Base-by-base conservation (phyloP, 179 eudicot genomes). In the Beta macrorhiza region DNA sequence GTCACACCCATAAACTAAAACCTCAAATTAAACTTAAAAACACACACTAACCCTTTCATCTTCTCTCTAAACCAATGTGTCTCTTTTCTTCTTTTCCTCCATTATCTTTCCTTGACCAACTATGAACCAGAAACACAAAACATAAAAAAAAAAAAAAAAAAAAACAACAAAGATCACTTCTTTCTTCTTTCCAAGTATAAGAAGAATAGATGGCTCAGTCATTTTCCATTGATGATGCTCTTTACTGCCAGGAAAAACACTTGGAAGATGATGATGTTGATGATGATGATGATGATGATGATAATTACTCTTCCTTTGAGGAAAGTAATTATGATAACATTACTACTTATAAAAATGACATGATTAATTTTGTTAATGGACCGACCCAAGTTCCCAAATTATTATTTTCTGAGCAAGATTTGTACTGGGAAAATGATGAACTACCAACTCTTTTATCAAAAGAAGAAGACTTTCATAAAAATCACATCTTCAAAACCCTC, bases 221-320 rank as follows among this genome's bases (percentile, higher is more conserved):
- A 19, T n/a, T 77, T 47, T 4, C 59, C 71, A 58, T 78, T 56
- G 67, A 56, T 70, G 81, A 82, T 63, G 81, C 59, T 5, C 77
- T 82, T 20, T 82, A 72, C 32, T 82, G 85, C 49, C 76, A 82
- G 71, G 85, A 82, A 73, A 81, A 82, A 29, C 67, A 82, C 53
- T 67, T 56, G 75, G 81, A 78, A 55, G 81, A 55, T 20, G 76
- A 62, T 75, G 63, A 69, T 75, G 20, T 45, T 13, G 37, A 29
- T 49, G 17, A 62, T n/a, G 53, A 32, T 44, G 17, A 79, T 13
- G 37, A 29, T 49, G 17, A 62, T n/a, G 53, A 32, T 44, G 17
- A 79, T 44, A n/a, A n/a, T 44, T n/a, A 49, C 53, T 49, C 53
- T 49, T 49, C 53, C 10, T 7, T 68, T 7, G 15, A 9, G 6